Base-by-base conservation (phyloP, 345 rosid species). In the Citrus mangshanensis region DNA sequence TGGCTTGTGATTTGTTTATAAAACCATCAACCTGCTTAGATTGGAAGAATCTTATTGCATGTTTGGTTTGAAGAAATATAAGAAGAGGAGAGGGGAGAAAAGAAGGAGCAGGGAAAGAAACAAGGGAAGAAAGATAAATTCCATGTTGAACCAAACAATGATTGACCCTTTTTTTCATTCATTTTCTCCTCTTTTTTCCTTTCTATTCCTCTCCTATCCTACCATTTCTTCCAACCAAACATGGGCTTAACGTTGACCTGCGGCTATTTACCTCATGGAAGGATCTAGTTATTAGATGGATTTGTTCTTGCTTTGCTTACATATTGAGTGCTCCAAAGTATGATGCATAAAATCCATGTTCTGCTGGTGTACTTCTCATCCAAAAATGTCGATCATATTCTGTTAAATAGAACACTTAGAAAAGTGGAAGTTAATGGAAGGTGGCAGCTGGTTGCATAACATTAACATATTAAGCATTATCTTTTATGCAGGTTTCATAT, bases 401-500 rank as follows among this genome's bases (percentile, higher is more conserved):
- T 58, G 46, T 21, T 34, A 58, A n/a, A 40, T 34, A n/a, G 51
- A 67, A 42, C 55, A 69, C 65, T 6, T 8, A 1, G 14, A 14
- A 27, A 35, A 66, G 22, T 24, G 42, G 49, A 79, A 38, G 7
- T 61, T 37, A 65, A 56, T 4, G 40, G 77, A 67, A 54, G 68
- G 34, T 56, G 14, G 32, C n/a, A 6, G 12, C 64, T 56, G 38
- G 68, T 77, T 67, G 5, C 37, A 32, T 35, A 27, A 25, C n/a
- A 32, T 49, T 76, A n/a, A 76, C 58, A 14, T 58, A 49, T 18
- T 1, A 65, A 4, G 75, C 27, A 42, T 85, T 68, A 2, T 65
- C 69, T 21, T 72, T 54, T 80, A 38, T 73, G 38, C 84, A 95
- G 99, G 91, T 93, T 74, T 95, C 99, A 25, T 91, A 96, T 55